Evolutionary conservation across 768 basidiomycete species (phyloP).

Genomic region (Mycena floridula): DNA sequence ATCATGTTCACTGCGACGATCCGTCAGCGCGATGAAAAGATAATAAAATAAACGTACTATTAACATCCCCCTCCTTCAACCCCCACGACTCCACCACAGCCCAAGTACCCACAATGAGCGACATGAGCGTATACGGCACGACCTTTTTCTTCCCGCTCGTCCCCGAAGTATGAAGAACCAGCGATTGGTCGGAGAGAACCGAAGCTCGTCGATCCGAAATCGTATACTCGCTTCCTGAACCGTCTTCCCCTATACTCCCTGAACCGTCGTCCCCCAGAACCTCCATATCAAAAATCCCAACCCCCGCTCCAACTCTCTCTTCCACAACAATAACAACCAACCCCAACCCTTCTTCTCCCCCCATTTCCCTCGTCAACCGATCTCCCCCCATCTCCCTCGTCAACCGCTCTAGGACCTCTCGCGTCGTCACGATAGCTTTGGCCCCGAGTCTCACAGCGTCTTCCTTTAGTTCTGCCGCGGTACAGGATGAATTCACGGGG

Average conservation of each 20-base stretch:
- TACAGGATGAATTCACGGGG: conserved; percentile 41
- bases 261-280: conserved; percentile 20
- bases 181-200: conserved; percentile 36
- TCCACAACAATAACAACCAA: conserved; percentile 34
- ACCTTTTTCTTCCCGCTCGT: conserved; percentile 53
- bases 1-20: conserved; percentile 34
- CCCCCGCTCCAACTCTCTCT: conserved; percentile 24
- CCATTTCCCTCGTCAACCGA: too few relatives aligned
- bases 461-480: conserved; percentile 34
- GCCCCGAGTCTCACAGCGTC: conserved; percentile 33
- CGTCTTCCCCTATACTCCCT: too few relatives aligned
- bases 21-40: background rate
- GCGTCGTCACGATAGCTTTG: conserved; percentile 35
- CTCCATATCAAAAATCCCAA: conserved; percentile 34
- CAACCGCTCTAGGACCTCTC: conserved; percentile 32
- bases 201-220: conserved; percentile 21
- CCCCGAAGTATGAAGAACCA: conserved; percentile 56
- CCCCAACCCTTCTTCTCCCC: conserved; percentile 28
- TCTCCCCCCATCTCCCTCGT: too few relatives aligned
- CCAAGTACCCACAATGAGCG: conserved; percentile 38
- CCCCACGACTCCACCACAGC: conserved; percentile 39
- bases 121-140: conserved; percentile 36
- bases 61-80: conserved; percentile 32
- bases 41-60: conserved; percentile 26
- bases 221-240: too few relatives aligned